Conservation (phyloP, 108 stramenopile genomes). For the Pseudonitzschia delicatissima region DNA sequence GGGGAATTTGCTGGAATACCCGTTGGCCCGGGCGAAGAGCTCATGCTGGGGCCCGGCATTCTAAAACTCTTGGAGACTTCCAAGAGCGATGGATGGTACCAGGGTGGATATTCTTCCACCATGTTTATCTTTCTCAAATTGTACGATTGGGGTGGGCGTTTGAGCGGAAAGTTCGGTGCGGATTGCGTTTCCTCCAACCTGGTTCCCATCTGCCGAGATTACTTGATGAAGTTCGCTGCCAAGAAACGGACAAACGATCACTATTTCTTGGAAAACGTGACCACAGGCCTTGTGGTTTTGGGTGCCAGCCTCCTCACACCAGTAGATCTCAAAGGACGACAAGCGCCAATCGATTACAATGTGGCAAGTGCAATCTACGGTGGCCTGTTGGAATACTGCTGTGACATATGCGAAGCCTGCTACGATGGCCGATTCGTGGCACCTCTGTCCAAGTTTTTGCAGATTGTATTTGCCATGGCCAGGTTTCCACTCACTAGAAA, state of each 20-base stretch:
- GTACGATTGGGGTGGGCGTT: slow-evolving; percentile 26
- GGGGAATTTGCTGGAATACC: slow-evolving; percentile 23
- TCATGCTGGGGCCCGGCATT: slow-evolving; percentile 1
- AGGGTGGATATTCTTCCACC: slow-evolving; percentile 27
- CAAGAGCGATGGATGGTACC: slow-evolving; percentile 27
- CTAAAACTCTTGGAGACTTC: slow-evolving; percentile 8
- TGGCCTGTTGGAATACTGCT: slow-evolving; percentile 26
- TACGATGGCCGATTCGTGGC: slow-evolving; percentile 14
- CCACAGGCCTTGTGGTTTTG: slow-evolving; percentile 22
- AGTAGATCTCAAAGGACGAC: slow-evolving; percentile 4
- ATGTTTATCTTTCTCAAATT: slow-evolving; percentile 27
- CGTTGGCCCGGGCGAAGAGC: slow-evolving; percentile 16
- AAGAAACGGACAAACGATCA: background rate
- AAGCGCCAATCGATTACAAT: slow-evolving; percentile 37
- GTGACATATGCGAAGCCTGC: slow-evolving; percentile 26
- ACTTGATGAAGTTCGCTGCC: slow-evolving; percentile 11
- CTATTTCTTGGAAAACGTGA: slow-evolving; percentile 26
- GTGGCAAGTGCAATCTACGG: slow-evolving; percentile 27
- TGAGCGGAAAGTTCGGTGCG: slow-evolving; percentile 26
- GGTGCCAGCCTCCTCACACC: slow-evolving; percentile 26
- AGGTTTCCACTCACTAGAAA: slow-evolving; percentile 21
- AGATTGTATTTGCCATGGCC: background rate
- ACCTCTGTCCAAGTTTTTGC: slow-evolving; percentile 15
- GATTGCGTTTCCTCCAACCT: slow-evolving; percentile 25
- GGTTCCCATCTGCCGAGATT: slow-evolving; percentile 14